Evolutionary conservation across 257 asterid species (phyloP).

Genomic region (Thymus quinquecostatus): DNA sequence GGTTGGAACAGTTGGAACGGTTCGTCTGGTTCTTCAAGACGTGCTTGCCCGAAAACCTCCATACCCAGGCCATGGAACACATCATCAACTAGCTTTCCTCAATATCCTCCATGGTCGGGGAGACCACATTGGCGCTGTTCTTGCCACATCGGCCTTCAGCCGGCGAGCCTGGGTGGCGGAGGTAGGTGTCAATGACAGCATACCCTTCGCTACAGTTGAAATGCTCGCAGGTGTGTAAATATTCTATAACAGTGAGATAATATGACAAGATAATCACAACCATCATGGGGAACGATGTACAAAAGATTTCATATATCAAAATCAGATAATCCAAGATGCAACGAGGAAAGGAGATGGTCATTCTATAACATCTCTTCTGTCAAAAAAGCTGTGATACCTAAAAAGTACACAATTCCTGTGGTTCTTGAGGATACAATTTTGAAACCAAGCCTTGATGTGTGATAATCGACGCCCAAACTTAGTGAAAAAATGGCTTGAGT

Average conservation of each 20-base stretch:
- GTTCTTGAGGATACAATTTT: conserved; percentile 6
- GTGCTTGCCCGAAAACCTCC: conserved; percentile 43
- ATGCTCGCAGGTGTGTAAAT: conserved; percentile 34
- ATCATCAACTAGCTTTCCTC: conserved; percentile 33
- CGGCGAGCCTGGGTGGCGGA: conserved; percentile 42
- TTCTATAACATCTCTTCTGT: too few species aligned
- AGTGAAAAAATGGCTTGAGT: not conserved
- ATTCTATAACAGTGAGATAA: not conserved
- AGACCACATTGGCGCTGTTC: conserved; percentile 26
- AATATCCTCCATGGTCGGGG: conserved; percentile 43
- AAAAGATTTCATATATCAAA: too few species aligned
- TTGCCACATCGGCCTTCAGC: conserved; percentile 37
- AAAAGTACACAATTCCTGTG: conserved; percentile 18
- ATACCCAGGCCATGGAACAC: conserved; percentile 25
- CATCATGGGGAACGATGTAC: too few species aligned
- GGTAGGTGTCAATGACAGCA: conserved; percentile 39
- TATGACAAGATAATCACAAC: not conserved
- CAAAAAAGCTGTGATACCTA: not conserved
- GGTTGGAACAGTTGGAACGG: conserved; percentile 37
- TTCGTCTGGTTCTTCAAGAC: conserved; percentile 37
- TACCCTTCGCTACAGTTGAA: conserved; percentile 38
- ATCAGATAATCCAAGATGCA: not conserved
- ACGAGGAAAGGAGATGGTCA: too few species aligned
- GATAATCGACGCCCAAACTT: not conserved
- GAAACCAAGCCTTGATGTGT: conserved; percentile 5